Evolutionary conservation across 257 asterid genomes (phyloP).

Genomic region (Solanum pimpinellifolium): DNA sequence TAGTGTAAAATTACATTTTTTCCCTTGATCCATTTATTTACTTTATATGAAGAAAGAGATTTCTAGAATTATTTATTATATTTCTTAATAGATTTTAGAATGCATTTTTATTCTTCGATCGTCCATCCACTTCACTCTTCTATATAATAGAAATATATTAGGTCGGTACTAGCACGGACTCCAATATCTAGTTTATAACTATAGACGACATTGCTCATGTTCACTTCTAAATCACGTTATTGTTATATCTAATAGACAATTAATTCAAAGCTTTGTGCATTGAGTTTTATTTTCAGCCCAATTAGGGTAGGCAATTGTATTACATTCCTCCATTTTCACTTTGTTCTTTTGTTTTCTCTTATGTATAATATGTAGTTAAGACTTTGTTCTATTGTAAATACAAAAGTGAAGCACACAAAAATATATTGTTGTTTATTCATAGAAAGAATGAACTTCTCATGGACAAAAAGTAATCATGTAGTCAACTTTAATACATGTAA

Average conservation of each 20-base stretch:
- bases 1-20: too few species aligned
- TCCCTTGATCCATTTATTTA: too few species aligned
- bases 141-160: too few species aligned
- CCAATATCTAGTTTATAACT: not conserved
- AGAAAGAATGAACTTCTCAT: not conserved
- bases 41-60: too few species aligned
- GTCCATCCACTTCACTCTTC: too few species aligned
- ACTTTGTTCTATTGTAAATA: too few species aligned
- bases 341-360: not conserved
- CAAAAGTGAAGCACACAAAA: not conserved
- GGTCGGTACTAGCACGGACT: too few species aligned
- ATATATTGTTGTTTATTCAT: not conserved
- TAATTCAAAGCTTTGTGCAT: not conserved
- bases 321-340: not conserved
- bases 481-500: slow-evolving; percentile 26
- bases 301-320: not conserved
- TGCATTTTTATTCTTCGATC: too few species aligned
- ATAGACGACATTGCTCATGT: not conserved
- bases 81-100: too few species aligned
- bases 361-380: too few species aligned
- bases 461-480: slow-evolving; percentile 40
- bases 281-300: not conserved
- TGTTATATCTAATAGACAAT: not conserved
- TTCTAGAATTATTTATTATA: too few species aligned
- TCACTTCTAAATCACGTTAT: not conserved